Conservation (phyloP, 345 rosid species). For the Abelmoschus esculentus region DNA sequence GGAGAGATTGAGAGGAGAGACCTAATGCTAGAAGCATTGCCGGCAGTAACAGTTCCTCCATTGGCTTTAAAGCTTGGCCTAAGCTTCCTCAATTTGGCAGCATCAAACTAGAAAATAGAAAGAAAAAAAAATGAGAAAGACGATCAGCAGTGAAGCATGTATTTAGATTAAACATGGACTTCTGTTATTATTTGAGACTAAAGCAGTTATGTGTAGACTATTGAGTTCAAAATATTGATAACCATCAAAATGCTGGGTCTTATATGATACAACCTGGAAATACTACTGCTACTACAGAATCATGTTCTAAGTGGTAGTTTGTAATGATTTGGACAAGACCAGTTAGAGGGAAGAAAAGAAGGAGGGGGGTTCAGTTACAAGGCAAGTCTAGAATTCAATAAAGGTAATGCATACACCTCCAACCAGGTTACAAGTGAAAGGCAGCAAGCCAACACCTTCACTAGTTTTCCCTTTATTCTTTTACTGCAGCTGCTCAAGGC, state of each 20-base stretch:
- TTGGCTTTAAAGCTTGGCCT: slow-evolving; percentile 77
- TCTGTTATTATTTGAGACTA: not conserved
- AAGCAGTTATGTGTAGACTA: not conserved
- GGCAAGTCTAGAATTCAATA: not conserved
- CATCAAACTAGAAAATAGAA: slow-evolving; percentile 64
- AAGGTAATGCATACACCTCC: not conserved
- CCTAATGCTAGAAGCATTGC: slow-evolving; percentile 98
- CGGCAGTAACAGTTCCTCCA: slow-evolving; percentile 92
- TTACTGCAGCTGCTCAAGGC: not conserved
- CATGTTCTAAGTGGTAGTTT: not conserved
- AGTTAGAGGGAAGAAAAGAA: not conserved
- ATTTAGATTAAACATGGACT: not conserved
- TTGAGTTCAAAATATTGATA: not conserved
- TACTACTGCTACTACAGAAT: not conserved
- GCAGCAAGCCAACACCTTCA: not conserved
- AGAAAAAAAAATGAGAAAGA: not conserved
- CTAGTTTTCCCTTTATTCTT: not conserved
- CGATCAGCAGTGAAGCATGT: not conserved
- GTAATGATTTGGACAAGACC: not conserved
- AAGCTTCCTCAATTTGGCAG: slow-evolving; percentile 70
- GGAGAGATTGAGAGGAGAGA: slow-evolving; percentile 18
- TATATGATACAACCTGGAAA: not conserved
- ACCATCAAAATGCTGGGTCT: not conserved
- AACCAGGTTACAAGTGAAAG: not conserved
- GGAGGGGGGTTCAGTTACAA: not conserved